Conservation (phyloP, 192 early-diverging fungal genomes). For the Coemansia umbellata region DNA sequence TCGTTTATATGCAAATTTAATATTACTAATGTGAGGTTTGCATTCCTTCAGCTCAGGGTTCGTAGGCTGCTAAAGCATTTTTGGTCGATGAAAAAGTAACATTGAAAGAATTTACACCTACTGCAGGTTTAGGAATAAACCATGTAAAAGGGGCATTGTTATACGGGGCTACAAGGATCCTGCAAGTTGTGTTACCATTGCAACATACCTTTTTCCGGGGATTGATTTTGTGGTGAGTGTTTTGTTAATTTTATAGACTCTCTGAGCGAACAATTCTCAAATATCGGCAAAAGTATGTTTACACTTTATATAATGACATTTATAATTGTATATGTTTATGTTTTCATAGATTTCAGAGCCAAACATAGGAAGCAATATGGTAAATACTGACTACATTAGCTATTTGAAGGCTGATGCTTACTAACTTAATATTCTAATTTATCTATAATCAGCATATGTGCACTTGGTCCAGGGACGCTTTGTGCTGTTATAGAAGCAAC, state of each 20-base stretch:
- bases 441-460: slow-evolving; percentile 33
- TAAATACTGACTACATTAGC: no score
- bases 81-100: slow-evolving; percentile 17
- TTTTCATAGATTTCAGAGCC: slow-evolving; percentile 39
- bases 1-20: no score
- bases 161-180: slow-evolving; percentile 16
- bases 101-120: slow-evolving; percentile 6
- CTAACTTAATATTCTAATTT: no score
- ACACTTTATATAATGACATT: no score
- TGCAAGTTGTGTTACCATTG: slow-evolving; percentile 32
- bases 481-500: slow-evolving; percentile 30
- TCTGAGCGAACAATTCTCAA: no score
- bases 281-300: no score
- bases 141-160: slow-evolving; percentile 10
- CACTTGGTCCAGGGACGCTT: slow-evolving; percentile 23
- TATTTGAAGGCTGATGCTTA: no score
- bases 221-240: slow-evolving; percentile 35
- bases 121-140: not conserved
- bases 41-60: slow-evolving; percentile 21
- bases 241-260: no score
- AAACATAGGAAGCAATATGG: slow-evolving; percentile 28
- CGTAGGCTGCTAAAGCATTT: slow-evolving; percentile 31
- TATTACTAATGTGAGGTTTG: no score
- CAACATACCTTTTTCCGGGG: slow-evolving; percentile 24
- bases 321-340: no score